Evolutionary conservation across 805 yeast species (phyloP).

Genomic region (Lipomyces orientalis): DNA sequence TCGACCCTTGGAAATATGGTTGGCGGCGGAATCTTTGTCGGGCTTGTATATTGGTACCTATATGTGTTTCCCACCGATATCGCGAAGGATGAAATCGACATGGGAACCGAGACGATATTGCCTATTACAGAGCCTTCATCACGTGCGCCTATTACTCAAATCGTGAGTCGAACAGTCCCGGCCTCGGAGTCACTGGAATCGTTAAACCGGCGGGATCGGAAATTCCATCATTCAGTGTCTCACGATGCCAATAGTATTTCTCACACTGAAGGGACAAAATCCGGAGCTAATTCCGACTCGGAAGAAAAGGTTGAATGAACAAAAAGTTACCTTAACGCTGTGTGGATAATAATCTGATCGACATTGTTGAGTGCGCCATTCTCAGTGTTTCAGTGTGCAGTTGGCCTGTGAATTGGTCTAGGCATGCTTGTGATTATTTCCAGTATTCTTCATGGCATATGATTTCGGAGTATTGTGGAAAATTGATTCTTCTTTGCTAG

Average conservation of each 20-base stretch:
- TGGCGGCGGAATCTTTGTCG: slow-evolving; percentile 75
- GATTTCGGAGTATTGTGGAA: background rate
- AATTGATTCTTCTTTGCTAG: background rate
- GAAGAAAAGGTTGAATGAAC: background rate
- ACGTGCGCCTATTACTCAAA: background rate
- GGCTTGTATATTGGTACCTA: slow-evolving; percentile 71
- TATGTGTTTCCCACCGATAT: slow-evolving; percentile 52
- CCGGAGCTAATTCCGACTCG: background rate
- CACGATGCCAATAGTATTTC: background rate
- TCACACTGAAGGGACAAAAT: background rate
- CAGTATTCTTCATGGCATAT: background rate
- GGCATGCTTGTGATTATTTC: background rate
- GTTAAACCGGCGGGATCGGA: slow-evolving; percentile 13
- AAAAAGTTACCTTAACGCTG: background rate
- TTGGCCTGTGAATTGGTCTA: background rate
- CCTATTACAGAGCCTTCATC: slow-evolving; percentile 15
- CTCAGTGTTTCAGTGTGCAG: background rate
- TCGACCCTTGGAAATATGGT: slow-evolving; percentile 75
- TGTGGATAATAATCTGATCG: background rate
- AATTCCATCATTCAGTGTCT: background rate
- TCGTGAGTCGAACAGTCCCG: slow-evolving; percentile 5
- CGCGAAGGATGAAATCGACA: slow-evolving; percentile 45
- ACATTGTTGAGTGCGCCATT: background rate
- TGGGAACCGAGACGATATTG: slow-evolving; percentile 19
- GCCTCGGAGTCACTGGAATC: slow-evolving; percentile 14